These are phyloP conservation scores for Metarhizium sp. DNA, from an alignment of 2,329 filamentous ascomycete genomes.

Conservation along the genomic window DNA sequence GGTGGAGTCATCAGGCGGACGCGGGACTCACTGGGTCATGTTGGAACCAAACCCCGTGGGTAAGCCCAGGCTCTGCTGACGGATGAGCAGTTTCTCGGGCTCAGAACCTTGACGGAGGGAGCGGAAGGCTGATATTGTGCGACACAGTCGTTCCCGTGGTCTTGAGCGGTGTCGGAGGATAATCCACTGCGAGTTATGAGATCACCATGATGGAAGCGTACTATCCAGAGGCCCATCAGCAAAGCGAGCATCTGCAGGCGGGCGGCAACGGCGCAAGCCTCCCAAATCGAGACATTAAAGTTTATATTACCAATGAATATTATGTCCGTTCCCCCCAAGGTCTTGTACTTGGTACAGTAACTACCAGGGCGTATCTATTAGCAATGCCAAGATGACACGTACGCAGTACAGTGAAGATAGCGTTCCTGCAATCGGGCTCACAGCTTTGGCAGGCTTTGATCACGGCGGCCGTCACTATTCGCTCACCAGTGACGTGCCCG, in stretches of 20 bases:
- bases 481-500: not conserved
- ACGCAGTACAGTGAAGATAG: not conserved
- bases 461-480: not conserved
- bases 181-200: not conserved
- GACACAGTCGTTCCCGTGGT: not conserved
- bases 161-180: not conserved
- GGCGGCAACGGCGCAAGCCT: conserved; percentile 7
- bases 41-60: not conserved
- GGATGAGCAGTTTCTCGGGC: not conserved
- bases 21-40: not conserved
- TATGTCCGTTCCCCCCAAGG: too few relatives aligned
- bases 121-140: not conserved
- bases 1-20: not conserved
- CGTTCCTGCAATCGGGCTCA: not conserved
- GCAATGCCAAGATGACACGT: not conserved
- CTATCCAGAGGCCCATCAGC: not conserved
- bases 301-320: too few relatives aligned
- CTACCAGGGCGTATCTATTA: too few relatives aligned
- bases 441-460: not conserved
- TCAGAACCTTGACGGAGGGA: not conserved
- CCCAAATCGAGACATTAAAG: too few relatives aligned
- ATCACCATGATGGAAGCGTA: not conserved
- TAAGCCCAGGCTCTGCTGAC: not conserved
- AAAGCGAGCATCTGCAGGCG: not conserved
- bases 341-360: too few relatives aligned